Evolutionary conservation across 192 early-diverging fungal genomes (phyloP).

Genomic region (Globomyces pollinis-pini): DNA sequence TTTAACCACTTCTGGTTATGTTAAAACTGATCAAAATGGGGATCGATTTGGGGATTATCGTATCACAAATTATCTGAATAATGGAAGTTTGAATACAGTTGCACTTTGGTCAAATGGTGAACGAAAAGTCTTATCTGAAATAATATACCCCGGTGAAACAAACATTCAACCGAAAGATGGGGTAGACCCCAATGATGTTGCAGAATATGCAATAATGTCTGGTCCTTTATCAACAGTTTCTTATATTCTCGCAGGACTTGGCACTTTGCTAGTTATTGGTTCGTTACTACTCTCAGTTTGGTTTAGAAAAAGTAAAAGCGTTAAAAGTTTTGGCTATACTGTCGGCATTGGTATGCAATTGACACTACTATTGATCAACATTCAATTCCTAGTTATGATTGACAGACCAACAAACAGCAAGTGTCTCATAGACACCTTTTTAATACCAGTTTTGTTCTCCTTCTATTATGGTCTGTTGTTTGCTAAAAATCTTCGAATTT

Average conservation of each 20-base stretch:
- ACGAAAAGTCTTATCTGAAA: too few relatives aligned
- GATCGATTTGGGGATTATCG: neutral
- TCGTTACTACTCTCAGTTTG: neutral
- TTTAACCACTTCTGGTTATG: neutral
- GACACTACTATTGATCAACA: neutral
- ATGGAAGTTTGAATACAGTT: neutral
- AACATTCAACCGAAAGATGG: neutral
- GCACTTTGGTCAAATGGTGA: neutral
- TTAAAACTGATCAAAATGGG: neutral
- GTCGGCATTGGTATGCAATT: constrained; percentile 4
- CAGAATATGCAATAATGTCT: neutral
- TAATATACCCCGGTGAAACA: constrained; percentile 1
- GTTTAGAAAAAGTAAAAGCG: neutral
- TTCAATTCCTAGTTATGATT: constrained; percentile 2
- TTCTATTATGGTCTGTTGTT: constrained; percentile 8
- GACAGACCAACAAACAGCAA: neutral
- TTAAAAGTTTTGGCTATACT: neutral
- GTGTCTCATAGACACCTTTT: neutral
- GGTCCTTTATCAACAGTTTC: neutral
- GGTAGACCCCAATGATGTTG: neutral
- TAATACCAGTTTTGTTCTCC: neutral
- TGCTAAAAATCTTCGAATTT: neutral
- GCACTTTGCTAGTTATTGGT: neutral
- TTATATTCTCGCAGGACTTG: neutral
- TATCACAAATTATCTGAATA: neutral